Evolutionary conservation across 2,329 filamentous ascomycete species (phyloP), one percentile per base, ranked within the genome.

Genomic region (Septoria linicola): DNA sequence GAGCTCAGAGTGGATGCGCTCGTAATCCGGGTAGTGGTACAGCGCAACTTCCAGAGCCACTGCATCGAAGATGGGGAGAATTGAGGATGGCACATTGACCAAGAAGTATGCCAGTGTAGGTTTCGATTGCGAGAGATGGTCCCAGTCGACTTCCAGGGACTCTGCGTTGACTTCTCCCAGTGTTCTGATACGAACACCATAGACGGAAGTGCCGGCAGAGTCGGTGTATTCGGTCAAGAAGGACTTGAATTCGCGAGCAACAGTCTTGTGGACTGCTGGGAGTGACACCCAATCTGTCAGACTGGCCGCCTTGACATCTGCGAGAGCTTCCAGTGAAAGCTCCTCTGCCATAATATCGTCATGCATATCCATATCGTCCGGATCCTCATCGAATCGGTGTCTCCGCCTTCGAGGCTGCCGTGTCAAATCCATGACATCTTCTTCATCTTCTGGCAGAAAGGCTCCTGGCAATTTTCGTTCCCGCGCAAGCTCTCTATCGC

Each of bases 111-210:
- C 93, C 14, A 99, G 76, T 47, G 93, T 93, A 20, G 93, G 93
- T 72, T 96, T 97, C 54, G 88, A 88, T 36, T 88, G 84, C 6
- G 89, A 86, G 14, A 99, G 78, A 70, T 99, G 91, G 59, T 92
- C 88, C 69, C 96, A 99, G 1, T 91, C 96, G 39, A 99, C 90
- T 69, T 99, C 93, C 3, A 99, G 81, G 32, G 92, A 90, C 72
- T 97, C 95, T 41, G 91, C 89, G 70, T 99, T 99, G 68, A 96
- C 80, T 72, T 97, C 92, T 76, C 93, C 95, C n/a, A 99, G 82
- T 0, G 89, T 96, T 60, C 89, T 83, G 60, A 99, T 95, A 49
- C 91, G 87, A 62, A 89, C 91, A 47, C 93, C 93, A 69, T 99
- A 99, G 43, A 99, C 90, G 0, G 93, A 99, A 3, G 83, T 85